phyloP scores from a whole-genome alignment of 2,329 filamentous ascomycete species.

The Fusarium musae region DNA sequence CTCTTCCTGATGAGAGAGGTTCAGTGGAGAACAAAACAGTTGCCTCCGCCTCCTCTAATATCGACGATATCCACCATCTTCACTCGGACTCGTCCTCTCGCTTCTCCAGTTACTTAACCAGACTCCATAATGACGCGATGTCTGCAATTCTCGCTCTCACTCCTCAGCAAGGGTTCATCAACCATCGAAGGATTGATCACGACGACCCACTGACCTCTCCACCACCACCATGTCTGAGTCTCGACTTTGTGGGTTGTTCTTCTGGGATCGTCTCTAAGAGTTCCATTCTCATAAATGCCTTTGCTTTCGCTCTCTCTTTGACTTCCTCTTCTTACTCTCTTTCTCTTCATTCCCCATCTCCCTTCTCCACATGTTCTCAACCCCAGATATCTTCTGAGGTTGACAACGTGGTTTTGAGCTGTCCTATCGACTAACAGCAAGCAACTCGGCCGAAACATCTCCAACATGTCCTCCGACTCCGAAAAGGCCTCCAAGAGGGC shows the following conservation, averaged over 20 bases:
- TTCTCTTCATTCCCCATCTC: background rate
- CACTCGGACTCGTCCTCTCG: conserved; percentile 11
- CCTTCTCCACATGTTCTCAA: conserved; percentile 18
- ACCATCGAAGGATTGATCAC: background rate
- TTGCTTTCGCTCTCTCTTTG: conserved; percentile 5
- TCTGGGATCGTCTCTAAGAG: background rate
- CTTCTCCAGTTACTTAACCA: conserved; percentile 2
- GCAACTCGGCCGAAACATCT: conserved; percentile 8
- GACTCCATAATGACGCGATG: conserved; percentile 37
- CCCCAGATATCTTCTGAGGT: conserved; percentile 14
- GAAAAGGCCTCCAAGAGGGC: conserved; percentile 31
- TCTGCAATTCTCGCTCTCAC: background rate
- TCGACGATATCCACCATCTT: conserved; percentile 28
- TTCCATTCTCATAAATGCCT: conserved; percentile 19
- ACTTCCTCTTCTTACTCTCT: background rate
- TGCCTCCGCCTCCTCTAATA: conserved; percentile 14
- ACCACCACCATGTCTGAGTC: conserved; percentile 12
- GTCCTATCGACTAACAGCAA: conserved; percentile 9
- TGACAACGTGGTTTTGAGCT: conserved; percentile 4
- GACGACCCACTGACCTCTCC: conserved; percentile 23
- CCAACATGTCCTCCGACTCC: conserved; percentile 30
- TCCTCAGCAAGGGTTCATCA: conserved; percentile 9
- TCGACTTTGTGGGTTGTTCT: conserved; percentile 2
- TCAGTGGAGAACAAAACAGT: conserved; percentile 24
- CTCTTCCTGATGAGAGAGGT: conserved; percentile 1